Percentiles rank a stretch among this genome's conserved stretches.
Conservation (phyloP, 148 eudicot species). For the Fagopyrum esculentum region DNA sequence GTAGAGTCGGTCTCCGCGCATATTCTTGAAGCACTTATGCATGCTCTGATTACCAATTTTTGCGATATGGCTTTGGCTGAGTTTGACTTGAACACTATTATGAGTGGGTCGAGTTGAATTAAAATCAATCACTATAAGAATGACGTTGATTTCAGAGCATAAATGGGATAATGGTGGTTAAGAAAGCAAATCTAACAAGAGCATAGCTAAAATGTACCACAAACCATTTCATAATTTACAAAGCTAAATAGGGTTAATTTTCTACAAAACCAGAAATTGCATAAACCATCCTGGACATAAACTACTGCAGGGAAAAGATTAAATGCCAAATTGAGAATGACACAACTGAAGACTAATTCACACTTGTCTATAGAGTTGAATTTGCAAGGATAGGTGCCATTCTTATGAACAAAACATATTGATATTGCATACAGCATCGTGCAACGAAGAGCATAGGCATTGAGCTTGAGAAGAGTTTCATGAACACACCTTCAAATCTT, state of each 20-base stretch:
- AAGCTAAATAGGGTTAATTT: neutral
- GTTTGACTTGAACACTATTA: too few relatives aligned
- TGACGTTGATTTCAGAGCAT: neutral
- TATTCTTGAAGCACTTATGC: too few relatives aligned
- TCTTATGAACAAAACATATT: neutral
- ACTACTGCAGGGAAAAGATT: conserved; percentile 14
- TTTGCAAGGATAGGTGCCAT: conserved; percentile 24
- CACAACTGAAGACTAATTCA: conserved; percentile 26
- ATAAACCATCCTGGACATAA: conserved; percentile 29
- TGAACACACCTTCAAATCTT: conserved; percentile 25
- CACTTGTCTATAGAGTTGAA: conserved; percentile 26
- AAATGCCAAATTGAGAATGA: conserved; percentile 23
- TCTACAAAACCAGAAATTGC: conserved; percentile 16
- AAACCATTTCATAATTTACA: conserved; percentile 22
- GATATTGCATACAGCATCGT: neutral
- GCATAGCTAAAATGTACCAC: neutral
- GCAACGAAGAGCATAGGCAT: neutral
- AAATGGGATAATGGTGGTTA: neutral
- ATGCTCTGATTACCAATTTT: too few relatives aligned
- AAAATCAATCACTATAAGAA: too few relatives aligned
- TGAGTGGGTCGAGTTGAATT: too few relatives aligned
- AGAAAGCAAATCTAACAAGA: neutral
- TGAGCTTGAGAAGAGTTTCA: conserved; percentile 8
- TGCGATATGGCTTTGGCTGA: too few relatives aligned
- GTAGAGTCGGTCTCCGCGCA: too few relatives aligned